A percentile compares a stretch with the other conserved stretches of the same genome.
Evolutionary conservation across 1,139 yeast genomes (phyloP).

Genomic region (Spathaspora sp.): DNA sequence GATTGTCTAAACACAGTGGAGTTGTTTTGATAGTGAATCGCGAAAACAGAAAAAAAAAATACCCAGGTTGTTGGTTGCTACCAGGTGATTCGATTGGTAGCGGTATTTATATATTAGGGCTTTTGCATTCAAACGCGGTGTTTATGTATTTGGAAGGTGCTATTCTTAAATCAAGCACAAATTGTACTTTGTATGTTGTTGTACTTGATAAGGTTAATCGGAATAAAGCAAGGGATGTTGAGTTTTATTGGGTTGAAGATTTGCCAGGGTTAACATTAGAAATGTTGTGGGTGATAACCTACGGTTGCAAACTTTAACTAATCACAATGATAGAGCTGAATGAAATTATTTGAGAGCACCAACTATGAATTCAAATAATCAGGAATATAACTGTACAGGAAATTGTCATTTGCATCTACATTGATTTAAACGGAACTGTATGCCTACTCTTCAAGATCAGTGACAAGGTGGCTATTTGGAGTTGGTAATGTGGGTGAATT

Average conservation of each 20-base stretch:
- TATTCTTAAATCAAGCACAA: conserved; percentile 84
- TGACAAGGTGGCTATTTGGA: conserved; percentile 82
- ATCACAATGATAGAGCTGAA: conserved; percentile 91
- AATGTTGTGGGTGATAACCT: conserved; percentile 74
- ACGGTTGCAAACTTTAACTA: conserved; percentile 67
- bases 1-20: neutral
- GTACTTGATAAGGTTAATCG: conserved; percentile 77
- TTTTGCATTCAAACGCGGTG: too few relatives aligned
- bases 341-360: conserved; percentile 81
- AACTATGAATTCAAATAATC: conserved; percentile 57
- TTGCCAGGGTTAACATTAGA: conserved; percentile 78
- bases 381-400: conserved; percentile 54
- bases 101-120: too few relatives aligned
- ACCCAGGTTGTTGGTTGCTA: too few relatives aligned
- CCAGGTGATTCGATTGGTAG: too few relatives aligned
- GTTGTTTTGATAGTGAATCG: neutral
- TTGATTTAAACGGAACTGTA: conserved; percentile 93
- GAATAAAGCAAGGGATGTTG: conserved; percentile 72
- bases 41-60: too few relatives aligned
- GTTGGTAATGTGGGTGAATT: conserved; percentile 85
- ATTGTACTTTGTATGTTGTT: conserved; percentile 84
- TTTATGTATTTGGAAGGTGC: conserved; percentile 60
- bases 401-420: conserved; percentile 84
- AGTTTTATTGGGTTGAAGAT: conserved; percentile 72
- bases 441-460: conserved; percentile 84